These are phyloP conservation scores for Rhizopogon sp. DNA, from an alignment of 768 basidiomycete species.

Conservation along the genomic window DNA sequence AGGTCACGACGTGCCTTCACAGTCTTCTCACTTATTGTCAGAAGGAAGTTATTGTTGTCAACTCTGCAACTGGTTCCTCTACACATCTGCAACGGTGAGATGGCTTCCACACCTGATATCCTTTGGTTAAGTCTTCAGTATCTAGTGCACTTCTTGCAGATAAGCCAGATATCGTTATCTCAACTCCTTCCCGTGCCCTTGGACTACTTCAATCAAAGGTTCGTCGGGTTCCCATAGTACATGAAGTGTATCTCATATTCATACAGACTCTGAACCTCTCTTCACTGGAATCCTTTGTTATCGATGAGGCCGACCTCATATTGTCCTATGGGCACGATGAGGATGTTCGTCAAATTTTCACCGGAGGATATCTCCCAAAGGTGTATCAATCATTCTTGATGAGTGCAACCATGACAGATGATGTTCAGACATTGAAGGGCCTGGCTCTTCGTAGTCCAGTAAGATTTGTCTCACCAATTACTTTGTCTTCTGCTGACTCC, in stretches of 20 bases:
- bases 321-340: slow-evolving; percentile 96
- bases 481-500: neutral
- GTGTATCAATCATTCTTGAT: slow-evolving; percentile 91
- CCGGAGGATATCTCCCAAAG: slow-evolving; percentile 67
- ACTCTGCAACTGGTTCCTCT: slow-evolving; percentile 69
- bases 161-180: slow-evolving; percentile 73
- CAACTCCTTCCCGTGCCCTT: slow-evolving; percentile 71
- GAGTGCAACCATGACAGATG: slow-evolving; percentile 97
- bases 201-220: slow-evolving; percentile 69
- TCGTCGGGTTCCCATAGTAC: slow-evolving; percentile 5
- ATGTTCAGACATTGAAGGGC: slow-evolving; percentile 88
- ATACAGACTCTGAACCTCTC: slow-evolving; percentile 57
- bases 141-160: slow-evolving; percentile 54
- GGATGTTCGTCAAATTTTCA: slow-evolving; percentile 71
- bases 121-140: neutral
- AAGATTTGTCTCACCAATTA: slow-evolving; percentile 21
- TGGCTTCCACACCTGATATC: neutral
- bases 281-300: slow-evolving; percentile 79
- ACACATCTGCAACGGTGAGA: slow-evolving; percentile 69
- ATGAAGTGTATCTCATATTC: slow-evolving; percentile 1
- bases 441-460: slow-evolving; percentile 85
- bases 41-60: slow-evolving; percentile 62
- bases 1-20: slow-evolving; percentile 70
- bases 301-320: slow-evolving; percentile 97
- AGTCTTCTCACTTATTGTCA: slow-evolving; percentile 75